These are phyloP conservation scores for Colletotrichum somersetense DNA, from an alignment of 2,329 filamentous ascomycete species.

Conservation along the genomic window DNA sequence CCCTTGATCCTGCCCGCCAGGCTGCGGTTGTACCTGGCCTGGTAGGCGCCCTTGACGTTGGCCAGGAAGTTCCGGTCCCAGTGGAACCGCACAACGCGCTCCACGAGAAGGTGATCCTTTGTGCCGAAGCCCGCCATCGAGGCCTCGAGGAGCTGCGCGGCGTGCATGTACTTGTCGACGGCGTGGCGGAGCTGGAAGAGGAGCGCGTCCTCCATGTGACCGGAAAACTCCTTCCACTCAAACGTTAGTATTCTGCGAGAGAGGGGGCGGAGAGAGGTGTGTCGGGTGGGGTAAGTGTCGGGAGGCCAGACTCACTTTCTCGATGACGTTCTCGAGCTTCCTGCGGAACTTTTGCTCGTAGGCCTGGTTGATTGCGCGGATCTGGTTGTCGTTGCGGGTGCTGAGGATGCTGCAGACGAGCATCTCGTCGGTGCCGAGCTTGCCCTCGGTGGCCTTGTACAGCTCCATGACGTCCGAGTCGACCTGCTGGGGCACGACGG, in stretches of 20 bases:
- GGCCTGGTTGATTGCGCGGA: conserved; percentile 82
- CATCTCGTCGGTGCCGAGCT: conserved; percentile 79
- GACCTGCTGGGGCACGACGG: conserved; percentile 78
- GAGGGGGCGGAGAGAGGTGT: too few species aligned
- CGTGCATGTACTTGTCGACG: conserved; percentile 84
- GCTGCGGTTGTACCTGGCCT: conserved; percentile 75
- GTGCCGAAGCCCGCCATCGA: conserved; percentile 90
- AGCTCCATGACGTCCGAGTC: conserved; percentile 82
- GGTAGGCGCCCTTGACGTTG: conserved; percentile 83
- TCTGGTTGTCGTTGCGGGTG: conserved; percentile 82
- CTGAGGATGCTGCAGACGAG: conserved; percentile 84
- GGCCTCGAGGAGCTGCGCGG: conserved; percentile 85
- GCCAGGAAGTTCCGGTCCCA: conserved; percentile 84
- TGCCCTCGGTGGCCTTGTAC: conserved; percentile 81
- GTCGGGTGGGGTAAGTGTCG: neutral
- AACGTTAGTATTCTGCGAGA: neutral
- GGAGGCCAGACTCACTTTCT: conserved; percentile 63
- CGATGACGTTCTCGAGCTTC: conserved; percentile 79
- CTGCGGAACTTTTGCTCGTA: conserved; percentile 81
- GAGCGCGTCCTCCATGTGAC: conserved; percentile 91
- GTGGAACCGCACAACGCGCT: conserved; percentile 83
- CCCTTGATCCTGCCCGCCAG: conserved; percentile 78
- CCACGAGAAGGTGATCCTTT: conserved; percentile 83
- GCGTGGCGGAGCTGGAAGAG: conserved; percentile 83
- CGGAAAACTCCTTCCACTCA: conserved; percentile 77